phyloP scores from a whole-genome alignment of 768 basidiomycete species.

The Lactarius trivialis region DNA sequence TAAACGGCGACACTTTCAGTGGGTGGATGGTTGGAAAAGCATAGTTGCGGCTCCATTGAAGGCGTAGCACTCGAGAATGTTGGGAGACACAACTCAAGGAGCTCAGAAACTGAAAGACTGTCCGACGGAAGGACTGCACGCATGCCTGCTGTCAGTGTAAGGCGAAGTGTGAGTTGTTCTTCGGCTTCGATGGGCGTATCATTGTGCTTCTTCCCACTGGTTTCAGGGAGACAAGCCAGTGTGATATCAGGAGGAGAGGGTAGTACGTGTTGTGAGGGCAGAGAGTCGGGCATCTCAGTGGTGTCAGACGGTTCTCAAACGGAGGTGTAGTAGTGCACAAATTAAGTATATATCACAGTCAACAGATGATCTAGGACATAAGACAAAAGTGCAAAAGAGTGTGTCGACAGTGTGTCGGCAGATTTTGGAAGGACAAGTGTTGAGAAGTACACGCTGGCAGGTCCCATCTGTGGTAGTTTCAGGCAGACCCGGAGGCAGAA shows the following conservation, averaged over 20 bases:
- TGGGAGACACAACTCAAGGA: background rate
- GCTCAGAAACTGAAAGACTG: background rate
- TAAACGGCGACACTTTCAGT: background rate
- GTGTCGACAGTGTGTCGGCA: no score
- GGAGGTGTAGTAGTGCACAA: background rate
- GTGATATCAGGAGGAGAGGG: background rate
- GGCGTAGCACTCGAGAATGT: background rate
- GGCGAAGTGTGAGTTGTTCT: background rate
- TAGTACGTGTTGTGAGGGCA: background rate
- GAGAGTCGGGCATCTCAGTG: background rate
- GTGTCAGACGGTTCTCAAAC: background rate
- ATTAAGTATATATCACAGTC: background rate
- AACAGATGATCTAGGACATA: background rate
- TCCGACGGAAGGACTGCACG: background rate
- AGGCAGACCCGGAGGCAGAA: no score
- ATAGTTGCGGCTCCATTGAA: background rate
- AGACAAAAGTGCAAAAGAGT: no score
- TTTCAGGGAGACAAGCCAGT: no score
- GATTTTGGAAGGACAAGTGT: no score
- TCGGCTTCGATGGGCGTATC: background rate
- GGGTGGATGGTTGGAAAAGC: background rate
- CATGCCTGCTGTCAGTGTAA: background rate
- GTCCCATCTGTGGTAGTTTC: no score
- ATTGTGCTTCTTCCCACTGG: no score
- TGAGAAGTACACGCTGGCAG: no score